Percentiles rank a stretch among this genome's conserved stretches.
These are phyloP conservation scores for Acorus calamus DNA, from an alignment of 106 monocot species.

Conservation along the genomic window DNA sequence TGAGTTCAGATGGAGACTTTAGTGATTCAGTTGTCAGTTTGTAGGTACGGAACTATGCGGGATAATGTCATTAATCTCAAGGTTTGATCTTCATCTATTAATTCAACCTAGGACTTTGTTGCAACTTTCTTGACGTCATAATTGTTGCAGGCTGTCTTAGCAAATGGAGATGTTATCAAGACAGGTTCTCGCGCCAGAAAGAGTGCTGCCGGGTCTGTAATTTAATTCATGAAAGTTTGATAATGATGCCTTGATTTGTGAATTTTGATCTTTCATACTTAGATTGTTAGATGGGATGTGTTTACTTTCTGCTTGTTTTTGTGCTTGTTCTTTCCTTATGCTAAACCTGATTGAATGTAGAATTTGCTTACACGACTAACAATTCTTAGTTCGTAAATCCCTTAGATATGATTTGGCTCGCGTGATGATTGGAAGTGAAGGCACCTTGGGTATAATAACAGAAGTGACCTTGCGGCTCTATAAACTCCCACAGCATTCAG, in stretches of 20 bases:
- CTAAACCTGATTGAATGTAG: too few relatives aligned
- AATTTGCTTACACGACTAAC: too few relatives aligned
- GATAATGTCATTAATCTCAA: slow-evolving; percentile 93
- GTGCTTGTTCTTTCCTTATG: too few relatives aligned
- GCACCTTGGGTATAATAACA: slow-evolving; percentile 88
- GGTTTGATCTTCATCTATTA: slow-evolving; percentile 27
- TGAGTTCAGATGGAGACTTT: too few relatives aligned
- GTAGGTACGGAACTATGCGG: slow-evolving; percentile 97
- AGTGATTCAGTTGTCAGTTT: slow-evolving; percentile 22
- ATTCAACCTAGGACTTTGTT: neutral
- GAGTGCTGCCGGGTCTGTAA: slow-evolving; percentile 77
- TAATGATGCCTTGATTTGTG: neutral
- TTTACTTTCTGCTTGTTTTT: too few relatives aligned
- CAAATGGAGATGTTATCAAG: slow-evolving; percentile 83
- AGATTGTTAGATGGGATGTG: neutral
- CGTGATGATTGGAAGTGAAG: slow-evolving; percentile 91
- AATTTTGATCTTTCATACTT: neutral
- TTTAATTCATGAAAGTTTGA: neutral
- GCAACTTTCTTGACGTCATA: neutral
- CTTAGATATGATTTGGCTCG: slow-evolving; percentile 83
- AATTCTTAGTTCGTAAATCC: neutral
- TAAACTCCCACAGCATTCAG: slow-evolving; percentile 85
- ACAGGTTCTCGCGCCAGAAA: slow-evolving; percentile 91
- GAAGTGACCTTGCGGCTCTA: slow-evolving; percentile 90
- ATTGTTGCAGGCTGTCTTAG: slow-evolving; percentile 69